phyloP scores from a whole-genome alignment of 2,329 filamentous ascomycete genomes.

The Fusarium brevicatenulatum region DNA sequence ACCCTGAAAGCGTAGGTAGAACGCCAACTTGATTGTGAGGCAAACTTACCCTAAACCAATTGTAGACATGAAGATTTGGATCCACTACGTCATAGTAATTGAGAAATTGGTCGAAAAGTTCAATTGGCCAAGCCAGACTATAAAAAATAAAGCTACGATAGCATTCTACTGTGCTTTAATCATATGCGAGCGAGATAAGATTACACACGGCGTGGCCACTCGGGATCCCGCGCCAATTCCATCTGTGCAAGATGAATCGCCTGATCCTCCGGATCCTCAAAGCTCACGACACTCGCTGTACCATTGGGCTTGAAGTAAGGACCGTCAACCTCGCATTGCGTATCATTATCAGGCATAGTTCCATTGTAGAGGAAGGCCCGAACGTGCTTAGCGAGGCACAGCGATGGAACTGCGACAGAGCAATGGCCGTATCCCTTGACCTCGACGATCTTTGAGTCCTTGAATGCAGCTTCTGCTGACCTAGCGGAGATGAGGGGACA shows the following conservation, averaged over 20 bases:
- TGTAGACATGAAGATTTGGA: not conserved
- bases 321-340: conserved; percentile 52
- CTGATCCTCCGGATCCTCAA: conserved; percentile 23
- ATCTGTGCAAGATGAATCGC: conserved; percentile 36
- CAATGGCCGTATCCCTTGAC: conserved; percentile 57
- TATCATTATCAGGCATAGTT: conserved; percentile 49
- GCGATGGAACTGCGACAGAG: conserved; percentile 51
- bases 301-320: conserved; percentile 49
- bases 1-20: fast-evolving
- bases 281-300: not conserved
- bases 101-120: not conserved
- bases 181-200: too few relatives aligned
- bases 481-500: conserved; percentile 57
- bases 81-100: not conserved
- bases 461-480: conserved; percentile 49
- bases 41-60: not conserved
- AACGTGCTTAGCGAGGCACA: conserved; percentile 50
- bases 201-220: conserved; percentile 19
- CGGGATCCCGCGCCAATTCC: conserved; percentile 21
- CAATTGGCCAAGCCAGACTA: not conserved
- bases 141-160: too few relatives aligned
- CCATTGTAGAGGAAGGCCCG: conserved; percentile 52
- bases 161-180: not conserved
- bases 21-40: fast-evolving
- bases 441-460: conserved; percentile 52